phyloP scores from a whole-genome alignment of 305 asterid genomes.

The Rubia peregrina region DNA sequence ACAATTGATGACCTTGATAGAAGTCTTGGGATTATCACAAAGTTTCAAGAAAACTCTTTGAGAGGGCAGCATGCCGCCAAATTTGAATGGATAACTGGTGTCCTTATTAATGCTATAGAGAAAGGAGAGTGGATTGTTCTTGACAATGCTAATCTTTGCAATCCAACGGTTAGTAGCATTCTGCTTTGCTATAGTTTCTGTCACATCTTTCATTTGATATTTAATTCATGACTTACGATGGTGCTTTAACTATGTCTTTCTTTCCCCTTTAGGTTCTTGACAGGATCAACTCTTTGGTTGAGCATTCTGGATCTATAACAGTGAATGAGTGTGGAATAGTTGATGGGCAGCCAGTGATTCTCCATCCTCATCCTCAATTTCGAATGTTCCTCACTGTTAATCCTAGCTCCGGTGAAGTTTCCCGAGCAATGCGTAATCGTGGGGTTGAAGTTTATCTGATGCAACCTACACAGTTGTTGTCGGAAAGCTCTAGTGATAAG shows the following conservation, averaged over 20 bases:
- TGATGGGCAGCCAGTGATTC: conserved; percentile 77
- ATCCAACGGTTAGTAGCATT: conserved; percentile 76
- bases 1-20: conserved; percentile 55
- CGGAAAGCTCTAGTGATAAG: conserved; percentile 25
- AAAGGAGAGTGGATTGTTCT: conserved; percentile 98
- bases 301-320: conserved; percentile 93
- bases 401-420: conserved; percentile 89
- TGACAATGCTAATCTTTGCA: conserved; percentile 97
- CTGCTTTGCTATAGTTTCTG: conserved; percentile 8
- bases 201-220: neutral
- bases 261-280: conserved; percentile 77
- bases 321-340: conserved; percentile 91
- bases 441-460: conserved; percentile 86
- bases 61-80: conserved; percentile 48
- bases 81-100: conserved; percentile 97
- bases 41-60: conserved; percentile 39
- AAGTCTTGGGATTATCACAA: conserved; percentile 40
- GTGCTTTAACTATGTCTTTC: conserved; percentile 16
- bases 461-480: conserved; percentile 62
- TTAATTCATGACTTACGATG: neutral
- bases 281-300: conserved; percentile 95
- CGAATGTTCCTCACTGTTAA: conserved; percentile 94
- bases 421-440: conserved; percentile 98
- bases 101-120: conserved; percentile 82
- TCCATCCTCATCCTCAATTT: conserved; percentile 85